Evolutionary conservation across 2,329 filamentous ascomycete genomes (phyloP).

Genomic region (Chaetomiaceae sp.): DNA sequence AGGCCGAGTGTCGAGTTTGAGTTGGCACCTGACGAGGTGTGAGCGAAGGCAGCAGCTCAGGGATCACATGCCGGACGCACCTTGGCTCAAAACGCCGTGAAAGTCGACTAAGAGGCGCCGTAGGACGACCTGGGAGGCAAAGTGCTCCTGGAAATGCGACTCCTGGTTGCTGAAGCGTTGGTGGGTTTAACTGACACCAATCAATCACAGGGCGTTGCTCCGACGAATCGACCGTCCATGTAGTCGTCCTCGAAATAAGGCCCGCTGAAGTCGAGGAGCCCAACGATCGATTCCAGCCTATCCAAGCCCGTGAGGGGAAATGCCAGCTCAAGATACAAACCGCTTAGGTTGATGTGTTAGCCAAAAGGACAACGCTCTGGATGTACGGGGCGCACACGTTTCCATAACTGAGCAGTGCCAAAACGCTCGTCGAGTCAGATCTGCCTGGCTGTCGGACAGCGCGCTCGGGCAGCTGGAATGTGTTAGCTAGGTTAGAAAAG

Average conservation of each 20-base stretch:
- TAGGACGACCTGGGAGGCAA: constrained; percentile 56
- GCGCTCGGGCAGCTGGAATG: constrained; percentile 39
- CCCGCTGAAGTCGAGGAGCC: constrained; percentile 50
- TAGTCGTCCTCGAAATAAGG: constrained; percentile 45
- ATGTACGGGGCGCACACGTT: constrained; percentile 36
- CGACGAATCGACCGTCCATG: no score
- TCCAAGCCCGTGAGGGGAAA: constrained; percentile 53
- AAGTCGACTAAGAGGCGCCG: constrained; percentile 50
- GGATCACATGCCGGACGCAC: constrained; percentile 35
- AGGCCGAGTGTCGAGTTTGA: not conserved
- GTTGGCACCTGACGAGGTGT: not conserved
- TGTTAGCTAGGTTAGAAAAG: not conserved
- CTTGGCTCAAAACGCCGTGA: constrained; percentile 47
- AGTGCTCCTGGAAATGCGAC: constrained; percentile 54
- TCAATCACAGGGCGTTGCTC: no score
- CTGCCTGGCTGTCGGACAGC: constrained; percentile 43
- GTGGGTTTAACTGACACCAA: no score
- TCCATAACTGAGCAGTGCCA: constrained; percentile 56
- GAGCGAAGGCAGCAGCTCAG: no score
- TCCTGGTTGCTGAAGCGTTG: constrained; percentile 46
- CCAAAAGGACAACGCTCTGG: not conserved
- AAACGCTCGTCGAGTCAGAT: constrained; percentile 51
- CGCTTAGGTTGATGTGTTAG: constrained; percentile 35
- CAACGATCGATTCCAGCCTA: constrained; percentile 48
- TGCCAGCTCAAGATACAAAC: constrained; percentile 55